A percentile compares a stretch with the other conserved stretches of the same genome.
phyloP scores from a whole-genome alignment of 106 monocot species.

The Amphibolis antarctica region DNA sequence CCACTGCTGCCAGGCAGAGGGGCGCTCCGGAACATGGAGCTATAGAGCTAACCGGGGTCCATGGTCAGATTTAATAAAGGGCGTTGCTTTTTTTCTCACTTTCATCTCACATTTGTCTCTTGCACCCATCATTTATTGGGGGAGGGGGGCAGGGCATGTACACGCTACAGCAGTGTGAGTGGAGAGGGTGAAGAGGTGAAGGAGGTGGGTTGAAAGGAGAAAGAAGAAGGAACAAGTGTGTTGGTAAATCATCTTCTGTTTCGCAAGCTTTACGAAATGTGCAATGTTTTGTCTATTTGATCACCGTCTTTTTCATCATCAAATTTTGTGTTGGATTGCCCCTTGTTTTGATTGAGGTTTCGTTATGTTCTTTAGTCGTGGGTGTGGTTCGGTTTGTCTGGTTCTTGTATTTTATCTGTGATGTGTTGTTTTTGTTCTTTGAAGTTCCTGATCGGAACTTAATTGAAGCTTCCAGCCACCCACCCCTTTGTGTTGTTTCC shows the following conservation, averaged over 20 bases:
- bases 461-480: background rate
- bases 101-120: background rate
- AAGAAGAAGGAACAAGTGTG: no score
- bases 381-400: background rate
- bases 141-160: no score
- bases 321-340: background rate
- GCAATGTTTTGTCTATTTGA: background rate
- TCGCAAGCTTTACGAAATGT: background rate
- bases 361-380: background rate
- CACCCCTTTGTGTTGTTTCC: background rate
- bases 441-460: background rate
- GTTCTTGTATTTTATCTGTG: background rate
- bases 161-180: background rate
- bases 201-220: background rate
- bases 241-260: no score
- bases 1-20: no score
- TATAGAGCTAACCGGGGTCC: no score
- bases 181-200: background rate
- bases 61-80: background rate
- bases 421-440: background rate
- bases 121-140: slow-evolving; percentile 7
- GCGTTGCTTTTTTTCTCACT: background rate
- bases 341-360: background rate
- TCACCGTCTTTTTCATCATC: background rate
- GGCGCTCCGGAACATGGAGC: no score